phyloP scores from a whole-genome alignment of 805 yeast genomes.

The Candida loeiensis region DNA sequence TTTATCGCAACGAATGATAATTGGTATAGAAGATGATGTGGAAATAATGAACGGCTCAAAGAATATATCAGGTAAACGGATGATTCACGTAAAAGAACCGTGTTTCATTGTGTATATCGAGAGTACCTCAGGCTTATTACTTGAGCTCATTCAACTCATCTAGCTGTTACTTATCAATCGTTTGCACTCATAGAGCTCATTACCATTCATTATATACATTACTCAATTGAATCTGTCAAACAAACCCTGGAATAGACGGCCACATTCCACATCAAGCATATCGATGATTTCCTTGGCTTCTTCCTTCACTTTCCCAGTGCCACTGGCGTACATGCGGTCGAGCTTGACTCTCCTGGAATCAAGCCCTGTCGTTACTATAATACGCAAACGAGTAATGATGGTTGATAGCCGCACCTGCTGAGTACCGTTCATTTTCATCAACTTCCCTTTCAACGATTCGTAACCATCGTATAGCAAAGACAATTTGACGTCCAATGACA shows the following conservation, averaged over 20 bases:
- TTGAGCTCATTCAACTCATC: no score
- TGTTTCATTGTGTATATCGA: no score
- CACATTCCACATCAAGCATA: slow-evolving; percentile 33
- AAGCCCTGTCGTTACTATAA: slow-evolving; percentile 31
- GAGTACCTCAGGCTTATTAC: no score
- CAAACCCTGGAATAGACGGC: slow-evolving; percentile 38
- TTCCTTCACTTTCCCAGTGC: background rate
- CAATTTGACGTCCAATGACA: slow-evolving; percentile 34
- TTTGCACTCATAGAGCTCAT: no score
- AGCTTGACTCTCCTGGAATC: slow-evolving; percentile 16
- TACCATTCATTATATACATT: background rate
- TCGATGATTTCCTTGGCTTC: slow-evolving; percentile 11
- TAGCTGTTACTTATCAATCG: no score
- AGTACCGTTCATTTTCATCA: slow-evolving; percentile 39
- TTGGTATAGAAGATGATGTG: no score
- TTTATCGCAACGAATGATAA: no score
- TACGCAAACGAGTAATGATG: slow-evolving; percentile 51
- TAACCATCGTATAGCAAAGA: slow-evolving; percentile 31
- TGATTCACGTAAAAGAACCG: no score
- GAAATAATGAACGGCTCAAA: no score
- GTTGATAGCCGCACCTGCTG: slow-evolving; percentile 51
- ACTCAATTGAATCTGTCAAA: slow-evolving; percentile 23
- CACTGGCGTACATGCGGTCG: background rate
- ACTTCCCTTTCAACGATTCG: slow-evolving; percentile 18
- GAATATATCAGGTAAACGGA: no score